phyloP scores from a whole-genome alignment of 1,139 yeast species.

The Candida tropicalis region DNA sequence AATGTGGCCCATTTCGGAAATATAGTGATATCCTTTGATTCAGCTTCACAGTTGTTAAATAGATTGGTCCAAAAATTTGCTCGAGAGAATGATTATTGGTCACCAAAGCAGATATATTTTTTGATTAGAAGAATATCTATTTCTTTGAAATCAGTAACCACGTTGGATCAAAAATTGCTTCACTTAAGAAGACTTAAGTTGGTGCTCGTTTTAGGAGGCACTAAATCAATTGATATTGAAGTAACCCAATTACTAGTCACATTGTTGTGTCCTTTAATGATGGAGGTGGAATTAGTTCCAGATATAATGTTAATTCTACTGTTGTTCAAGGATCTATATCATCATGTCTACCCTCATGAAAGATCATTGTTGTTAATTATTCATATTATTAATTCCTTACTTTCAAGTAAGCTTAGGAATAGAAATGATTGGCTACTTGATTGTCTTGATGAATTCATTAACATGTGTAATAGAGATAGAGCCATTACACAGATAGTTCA shows the following conservation, averaged over 20 bases:
- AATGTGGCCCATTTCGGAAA: conserved; percentile 11
- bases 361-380: conserved; percentile 17
- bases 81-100: conserved; percentile 36
- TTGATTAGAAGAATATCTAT: conserved; percentile 35
- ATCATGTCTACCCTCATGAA: conserved; percentile 10
- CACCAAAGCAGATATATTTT: conserved; percentile 35
- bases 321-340: conserved; percentile 7
- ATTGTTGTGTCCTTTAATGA: conserved; percentile 23
- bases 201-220: conserved; percentile 32
- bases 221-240: conserved; percentile 15
- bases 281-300: not conserved
- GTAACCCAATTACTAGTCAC: conserved; percentile 25
- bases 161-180: conserved; percentile 25
- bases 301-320: conserved; percentile 10
- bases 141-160: conserved; percentile 23
- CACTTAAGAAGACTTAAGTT: conserved; percentile 43
- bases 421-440: conserved; percentile 3
- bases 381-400: conserved; percentile 17
- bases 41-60: conserved; percentile 28
- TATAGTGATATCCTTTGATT: conserved; percentile 26
- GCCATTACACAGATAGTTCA: conserved; percentile 17
- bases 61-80: conserved; percentile 21
- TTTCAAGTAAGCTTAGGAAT: conserved; percentile 10
- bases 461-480: conserved; percentile 7
- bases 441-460: conserved; percentile 15